Conservation (phyloP, 371 early-diverging fungal species). For the Mortierella sp. region DNA sequence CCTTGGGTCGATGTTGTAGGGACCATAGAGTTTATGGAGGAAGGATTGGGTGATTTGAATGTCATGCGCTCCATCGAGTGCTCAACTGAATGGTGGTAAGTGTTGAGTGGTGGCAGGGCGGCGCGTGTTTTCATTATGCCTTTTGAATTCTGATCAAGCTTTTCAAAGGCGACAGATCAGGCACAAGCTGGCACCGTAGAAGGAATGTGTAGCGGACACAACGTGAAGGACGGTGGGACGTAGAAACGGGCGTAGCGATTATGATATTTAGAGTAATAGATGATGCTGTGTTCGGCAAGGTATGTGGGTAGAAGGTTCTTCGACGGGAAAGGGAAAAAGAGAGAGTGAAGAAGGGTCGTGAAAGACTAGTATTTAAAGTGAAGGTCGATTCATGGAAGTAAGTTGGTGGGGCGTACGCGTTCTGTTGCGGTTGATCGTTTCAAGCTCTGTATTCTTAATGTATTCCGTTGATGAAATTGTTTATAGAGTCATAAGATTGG, state of each 20-base stretch:
- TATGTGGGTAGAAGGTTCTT: not conserved
- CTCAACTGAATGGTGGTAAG: constrained; percentile 30
- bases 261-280: not conserved
- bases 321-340: not conserved
- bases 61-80: constrained; percentile 36
- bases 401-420: too few relatives aligned
- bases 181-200: not conserved
- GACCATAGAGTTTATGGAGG: constrained; percentile 18
- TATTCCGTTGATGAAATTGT: constrained; percentile 22
- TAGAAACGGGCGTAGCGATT: not conserved
- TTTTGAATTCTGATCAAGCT: not conserved
- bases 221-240: constrained; percentile 2
- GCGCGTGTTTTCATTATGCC: constrained; percentile 29
- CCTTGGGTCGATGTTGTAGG: constrained; percentile 22
- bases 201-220: not conserved
- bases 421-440: constrained; percentile 29
- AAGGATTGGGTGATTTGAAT: constrained; percentile 28
- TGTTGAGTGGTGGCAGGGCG: constrained; percentile 30
- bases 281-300: not conserved
- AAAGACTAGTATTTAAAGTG: too few relatives aligned
- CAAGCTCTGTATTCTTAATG: not conserved
- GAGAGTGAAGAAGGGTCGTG: too few relatives aligned
- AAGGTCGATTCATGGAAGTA: not conserved
- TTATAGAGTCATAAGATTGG: not conserved
- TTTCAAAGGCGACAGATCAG: not conserved